These are phyloP conservation scores for Citrullus amarus DNA, from an alignment of 306 rosid species.

Conservation along the genomic window DNA sequence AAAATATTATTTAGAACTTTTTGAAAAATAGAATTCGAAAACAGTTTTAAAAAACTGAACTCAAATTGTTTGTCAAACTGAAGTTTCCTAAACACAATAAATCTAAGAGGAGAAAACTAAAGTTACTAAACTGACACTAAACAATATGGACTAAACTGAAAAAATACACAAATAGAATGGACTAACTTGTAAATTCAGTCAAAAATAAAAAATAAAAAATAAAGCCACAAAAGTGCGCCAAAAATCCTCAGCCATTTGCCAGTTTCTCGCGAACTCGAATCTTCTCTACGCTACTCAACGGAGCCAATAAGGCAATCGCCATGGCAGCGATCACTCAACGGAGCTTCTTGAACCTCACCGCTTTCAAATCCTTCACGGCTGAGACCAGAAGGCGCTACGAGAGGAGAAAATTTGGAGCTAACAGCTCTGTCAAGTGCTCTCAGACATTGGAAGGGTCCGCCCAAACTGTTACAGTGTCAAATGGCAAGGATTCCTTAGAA, in stretches of 20 bases:
- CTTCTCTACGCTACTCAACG: background rate
- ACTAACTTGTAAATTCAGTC: too few relatives aligned
- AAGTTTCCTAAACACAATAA: too few relatives aligned
- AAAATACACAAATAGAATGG: too few relatives aligned
- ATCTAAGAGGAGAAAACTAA: too few relatives aligned
- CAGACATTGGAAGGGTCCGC: constrained; percentile 18
- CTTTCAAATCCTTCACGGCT: background rate
- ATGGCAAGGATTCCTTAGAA: constrained; percentile 49
- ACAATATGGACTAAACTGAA: too few relatives aligned
- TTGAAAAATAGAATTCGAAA: too few relatives aligned
- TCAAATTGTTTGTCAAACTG: too few relatives aligned
- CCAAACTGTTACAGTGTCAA: constrained; percentile 32
- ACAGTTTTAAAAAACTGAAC: too few relatives aligned
- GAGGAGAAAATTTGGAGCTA: background rate
- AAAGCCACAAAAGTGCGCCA: background rate
- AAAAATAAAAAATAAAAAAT: background rate
- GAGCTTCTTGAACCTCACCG: background rate
- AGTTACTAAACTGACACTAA: too few relatives aligned
- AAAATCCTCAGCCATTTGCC: background rate
- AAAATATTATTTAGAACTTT: too few relatives aligned
- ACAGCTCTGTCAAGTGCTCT: constrained; percentile 31
- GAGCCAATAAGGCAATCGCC: background rate
- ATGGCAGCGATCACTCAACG: constrained; percentile 7
- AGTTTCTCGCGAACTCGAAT: background rate
- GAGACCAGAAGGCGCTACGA: background rate